These are phyloP conservation scores for Tolypocladium pustulatum DNA, from an alignment of 2,329 filamentous ascomycete genomes.

Conservation along the genomic window DNA sequence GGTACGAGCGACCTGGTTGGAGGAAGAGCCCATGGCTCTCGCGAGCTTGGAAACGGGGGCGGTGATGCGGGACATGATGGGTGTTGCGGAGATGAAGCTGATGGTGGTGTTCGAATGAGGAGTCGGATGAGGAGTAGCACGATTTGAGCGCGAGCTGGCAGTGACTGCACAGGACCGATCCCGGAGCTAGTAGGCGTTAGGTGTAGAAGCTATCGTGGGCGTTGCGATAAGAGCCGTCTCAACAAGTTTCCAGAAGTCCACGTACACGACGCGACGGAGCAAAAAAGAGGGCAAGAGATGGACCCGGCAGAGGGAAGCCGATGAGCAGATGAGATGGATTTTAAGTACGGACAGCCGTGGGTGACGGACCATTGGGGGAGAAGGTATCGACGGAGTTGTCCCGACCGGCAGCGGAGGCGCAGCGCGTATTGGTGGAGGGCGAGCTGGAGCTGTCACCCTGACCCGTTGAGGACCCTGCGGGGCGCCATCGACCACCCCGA, in stretches of 20 bases:
- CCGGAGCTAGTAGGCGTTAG: neutral
- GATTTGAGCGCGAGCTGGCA: neutral
- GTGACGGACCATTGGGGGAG: neutral
- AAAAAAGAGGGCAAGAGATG: neutral
- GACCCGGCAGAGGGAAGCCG: neutral
- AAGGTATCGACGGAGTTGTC: neutral
- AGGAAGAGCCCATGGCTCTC: slow-evolving; percentile 33
- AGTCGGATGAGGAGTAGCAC: neutral
- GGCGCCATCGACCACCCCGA: neutral
- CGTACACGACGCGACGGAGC: neutral
- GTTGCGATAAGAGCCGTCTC: neutral
- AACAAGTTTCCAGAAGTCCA: neutral
- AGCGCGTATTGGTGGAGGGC: neutral
- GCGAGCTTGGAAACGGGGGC: slow-evolving; percentile 38
- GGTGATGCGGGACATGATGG: slow-evolving; percentile 38
- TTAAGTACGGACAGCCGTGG: neutral
- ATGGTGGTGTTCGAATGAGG: neutral
- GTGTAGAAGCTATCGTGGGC: neutral
- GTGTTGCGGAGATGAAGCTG: neutral
- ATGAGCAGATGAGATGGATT: neutral
- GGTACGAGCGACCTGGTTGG: slow-evolving; percentile 20
- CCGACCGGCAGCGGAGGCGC: neutral
- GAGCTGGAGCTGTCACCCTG: neutral
- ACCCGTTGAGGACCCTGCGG: neutral
- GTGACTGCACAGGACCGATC: neutral